Percentiles rank a stretch among this genome's conserved stretches.
Conservation (phyloP, 345 rosid genomes). For the Pistacia vera region DNA sequence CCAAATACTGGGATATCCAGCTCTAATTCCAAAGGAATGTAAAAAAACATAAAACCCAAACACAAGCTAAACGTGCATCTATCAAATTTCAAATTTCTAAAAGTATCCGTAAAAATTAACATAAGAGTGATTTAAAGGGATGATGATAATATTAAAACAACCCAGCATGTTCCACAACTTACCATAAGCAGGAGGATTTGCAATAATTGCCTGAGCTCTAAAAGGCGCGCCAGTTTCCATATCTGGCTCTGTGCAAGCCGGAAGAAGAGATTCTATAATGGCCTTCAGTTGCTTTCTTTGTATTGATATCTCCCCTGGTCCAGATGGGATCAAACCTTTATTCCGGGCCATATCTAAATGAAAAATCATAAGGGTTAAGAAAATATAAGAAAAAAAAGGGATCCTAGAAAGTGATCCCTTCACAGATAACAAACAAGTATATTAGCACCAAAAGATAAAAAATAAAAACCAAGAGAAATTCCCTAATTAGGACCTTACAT, state of each 20-base stretch:
- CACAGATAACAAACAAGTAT: not conserved
- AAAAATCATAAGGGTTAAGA: not conserved
- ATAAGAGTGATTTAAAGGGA: not conserved
- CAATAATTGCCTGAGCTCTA: constrained; percentile 95
- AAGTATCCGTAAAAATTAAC: not conserved
- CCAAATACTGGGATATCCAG: not conserved
- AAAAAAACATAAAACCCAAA: not conserved
- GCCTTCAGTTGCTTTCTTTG: constrained; percentile 93
- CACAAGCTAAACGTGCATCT: constrained; percentile 3
- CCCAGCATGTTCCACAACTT: constrained; percentile 18
- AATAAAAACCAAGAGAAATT: constrained; percentile 8
- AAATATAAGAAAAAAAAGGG: not conserved
- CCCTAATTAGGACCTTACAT: constrained; percentile 58
- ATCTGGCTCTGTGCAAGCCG: constrained; percentile 92
- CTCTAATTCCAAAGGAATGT: not conserved
- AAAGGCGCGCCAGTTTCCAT: constrained; percentile 69
- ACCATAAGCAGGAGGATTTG: constrained; percentile 99
- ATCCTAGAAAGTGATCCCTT: not conserved
- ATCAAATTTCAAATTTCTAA: constrained; percentile 7
- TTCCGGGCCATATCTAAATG: constrained; percentile 91
- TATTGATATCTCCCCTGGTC: constrained; percentile 86
- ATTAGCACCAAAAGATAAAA: not conserved
- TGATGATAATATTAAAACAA: not conserved
- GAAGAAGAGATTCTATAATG: constrained; percentile 94
- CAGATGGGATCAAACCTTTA: constrained; percentile 94